Conservation (phyloP, 2,329 filamentous ascomycete species). For the Fusarium piperis region DNA sequence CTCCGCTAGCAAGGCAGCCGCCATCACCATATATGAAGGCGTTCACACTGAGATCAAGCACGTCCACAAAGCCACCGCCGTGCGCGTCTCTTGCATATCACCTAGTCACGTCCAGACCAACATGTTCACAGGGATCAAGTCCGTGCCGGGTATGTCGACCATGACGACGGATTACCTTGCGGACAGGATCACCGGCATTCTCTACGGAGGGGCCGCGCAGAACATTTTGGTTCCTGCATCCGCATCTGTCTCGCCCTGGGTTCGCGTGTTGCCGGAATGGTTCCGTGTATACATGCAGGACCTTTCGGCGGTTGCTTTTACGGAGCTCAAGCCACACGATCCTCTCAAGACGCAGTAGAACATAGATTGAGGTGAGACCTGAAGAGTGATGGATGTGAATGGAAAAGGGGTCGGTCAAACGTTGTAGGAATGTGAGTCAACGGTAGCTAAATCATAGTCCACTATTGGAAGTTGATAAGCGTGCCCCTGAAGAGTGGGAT, state of each 20-base stretch:
- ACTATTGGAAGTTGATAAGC: too few relatives aligned
- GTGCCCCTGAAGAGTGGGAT: too few relatives aligned
- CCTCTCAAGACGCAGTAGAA: neutral
- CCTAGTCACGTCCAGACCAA: constrained; percentile 54
- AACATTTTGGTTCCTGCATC: neutral
- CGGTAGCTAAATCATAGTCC: too few relatives aligned
- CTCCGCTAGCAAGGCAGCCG: constrained; percentile 65
- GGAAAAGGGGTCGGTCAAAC: too few relatives aligned
- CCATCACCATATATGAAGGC: constrained; percentile 68
- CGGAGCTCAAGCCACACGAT: neutral
- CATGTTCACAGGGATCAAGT: constrained; percentile 40
- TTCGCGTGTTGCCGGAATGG: neutral
- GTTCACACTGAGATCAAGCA: constrained; percentile 60
- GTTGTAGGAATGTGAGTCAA: too few relatives aligned
- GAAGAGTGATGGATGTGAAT: too few relatives aligned
- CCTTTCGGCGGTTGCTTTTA: neutral
- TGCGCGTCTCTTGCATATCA: constrained; percentile 50
- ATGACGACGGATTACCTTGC: neutral
- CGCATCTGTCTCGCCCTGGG: neutral
- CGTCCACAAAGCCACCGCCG: constrained; percentile 62
- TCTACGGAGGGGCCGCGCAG: neutral
- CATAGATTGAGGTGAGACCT: too few relatives aligned
- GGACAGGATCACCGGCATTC: neutral
- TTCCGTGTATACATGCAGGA: neutral
- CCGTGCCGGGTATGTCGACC: constrained; percentile 11